Evolutionary conservation across 2,329 filamentous ascomycete species (phyloP).

Genomic region (Aspergillus piperis): DNA sequence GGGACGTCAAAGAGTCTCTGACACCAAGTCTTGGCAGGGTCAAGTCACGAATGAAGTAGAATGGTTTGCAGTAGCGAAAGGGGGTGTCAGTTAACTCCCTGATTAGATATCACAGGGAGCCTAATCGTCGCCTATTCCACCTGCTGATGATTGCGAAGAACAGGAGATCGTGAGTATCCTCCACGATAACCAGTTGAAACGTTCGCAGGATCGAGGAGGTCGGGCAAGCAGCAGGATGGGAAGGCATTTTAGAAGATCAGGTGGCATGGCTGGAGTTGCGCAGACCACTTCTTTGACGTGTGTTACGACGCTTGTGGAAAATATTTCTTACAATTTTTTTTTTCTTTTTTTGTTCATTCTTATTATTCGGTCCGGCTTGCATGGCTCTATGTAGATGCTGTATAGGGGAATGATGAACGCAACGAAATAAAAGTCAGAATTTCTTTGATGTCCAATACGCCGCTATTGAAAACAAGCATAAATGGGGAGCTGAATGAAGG

Average conservation of each 20-base stretch:
- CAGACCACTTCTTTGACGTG: slow-evolving; percentile 31
- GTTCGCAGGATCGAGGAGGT: slow-evolving; percentile 10
- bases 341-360: slow-evolving; percentile 27
- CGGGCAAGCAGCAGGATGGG: slow-evolving; percentile 17
- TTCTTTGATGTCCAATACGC: slow-evolving; percentile 1
- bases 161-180: slow-evolving; percentile 8
- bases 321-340: slow-evolving; percentile 25
- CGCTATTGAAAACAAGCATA: too few species aligned
- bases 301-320: slow-evolving; percentile 37
- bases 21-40: slow-evolving; percentile 22
- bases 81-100: slow-evolving; percentile 33
- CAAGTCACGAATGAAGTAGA: slow-evolving; percentile 16
- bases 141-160: slow-evolving; percentile 15
- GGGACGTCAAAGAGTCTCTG: slow-evolving; percentile 17
- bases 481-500: not conserved
- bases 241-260: slow-evolving; percentile 23
- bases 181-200: slow-evolving; percentile 11
- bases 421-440: slow-evolving; percentile 10
- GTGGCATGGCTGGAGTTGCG: slow-evolving; percentile 31
- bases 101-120: slow-evolving; percentile 36
- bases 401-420: slow-evolving; percentile 20
- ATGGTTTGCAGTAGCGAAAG: slow-evolving; percentile 33
- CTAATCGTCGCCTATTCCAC: slow-evolving; percentile 20
- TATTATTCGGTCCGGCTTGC: slow-evolving; percentile 20
- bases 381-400: slow-evolving; percentile 29